These are phyloP conservation scores for Trichothecium roseum DNA, from an alignment of 2,329 filamentous ascomycete genomes.

Conservation along the genomic window DNA sequence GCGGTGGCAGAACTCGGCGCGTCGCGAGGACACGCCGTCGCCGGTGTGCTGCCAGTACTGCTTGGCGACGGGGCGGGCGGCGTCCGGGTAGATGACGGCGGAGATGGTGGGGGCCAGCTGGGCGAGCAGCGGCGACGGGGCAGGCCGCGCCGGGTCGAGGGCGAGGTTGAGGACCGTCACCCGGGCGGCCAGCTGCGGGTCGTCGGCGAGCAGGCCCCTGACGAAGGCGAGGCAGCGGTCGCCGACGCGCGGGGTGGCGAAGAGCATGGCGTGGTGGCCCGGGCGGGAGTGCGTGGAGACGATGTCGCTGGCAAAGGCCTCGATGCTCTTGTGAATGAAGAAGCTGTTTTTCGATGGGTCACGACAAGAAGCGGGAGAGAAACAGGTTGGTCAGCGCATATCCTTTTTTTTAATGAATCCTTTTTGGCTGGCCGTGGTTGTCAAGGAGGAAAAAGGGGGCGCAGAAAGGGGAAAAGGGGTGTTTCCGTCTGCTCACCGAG, in stretches of 20 bases:
- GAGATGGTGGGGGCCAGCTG: slow-evolving; percentile 51
- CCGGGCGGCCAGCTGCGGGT: slow-evolving; percentile 35
- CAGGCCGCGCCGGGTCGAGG: slow-evolving; percentile 43
- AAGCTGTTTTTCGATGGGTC: too few species aligned
- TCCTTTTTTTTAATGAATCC: too few species aligned
- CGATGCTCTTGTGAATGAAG: slow-evolving; percentile 80
- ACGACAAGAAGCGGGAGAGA: too few species aligned
- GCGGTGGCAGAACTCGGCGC: slow-evolving; percentile 78
- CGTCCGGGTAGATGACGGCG: slow-evolving; percentile 60
- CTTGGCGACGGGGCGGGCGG: slow-evolving; percentile 66
- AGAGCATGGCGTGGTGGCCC: slow-evolving; percentile 66
- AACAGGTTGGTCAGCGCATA: too few species aligned
- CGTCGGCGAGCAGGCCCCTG: slow-evolving; percentile 38
- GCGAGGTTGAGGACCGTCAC: slow-evolving; percentile 52
- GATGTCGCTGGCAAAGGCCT: slow-evolving; percentile 61
- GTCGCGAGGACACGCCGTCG: slow-evolving; percentile 81
- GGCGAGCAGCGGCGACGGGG: slow-evolving; percentile 36
- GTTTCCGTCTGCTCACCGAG: slow-evolving; percentile 55
- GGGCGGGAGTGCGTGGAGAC: slow-evolving; percentile 50
- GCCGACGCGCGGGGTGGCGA: slow-evolving; percentile 64
- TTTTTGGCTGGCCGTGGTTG: too few species aligned
- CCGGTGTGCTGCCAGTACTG: slow-evolving; percentile 96
- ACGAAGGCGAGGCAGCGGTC: slow-evolving; percentile 67
- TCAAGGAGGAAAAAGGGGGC: too few species aligned
- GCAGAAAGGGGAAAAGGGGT: too few species aligned